Evolutionary conservation across 139 green algal genomes (phyloP), one percentile per base, ranked within the genome.

Genomic region (Cymbomonas tetramitiformis): DNA sequence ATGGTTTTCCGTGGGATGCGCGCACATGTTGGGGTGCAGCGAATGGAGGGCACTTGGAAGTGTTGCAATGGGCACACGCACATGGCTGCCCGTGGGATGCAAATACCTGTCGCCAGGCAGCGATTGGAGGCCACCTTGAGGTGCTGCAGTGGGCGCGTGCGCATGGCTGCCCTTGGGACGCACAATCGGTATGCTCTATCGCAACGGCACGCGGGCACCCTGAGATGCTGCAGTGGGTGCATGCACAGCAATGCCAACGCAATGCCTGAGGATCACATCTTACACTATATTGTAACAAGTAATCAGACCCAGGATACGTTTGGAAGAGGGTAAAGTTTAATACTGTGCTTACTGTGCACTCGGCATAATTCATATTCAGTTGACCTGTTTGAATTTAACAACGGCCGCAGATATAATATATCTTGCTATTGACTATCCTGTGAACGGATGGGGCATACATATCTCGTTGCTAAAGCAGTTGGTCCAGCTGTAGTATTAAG

Each of bases 181-280:
- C 41, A 24, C 28, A 24, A 23, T 21, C 8, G 10, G 10, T 29
- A 41, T 12, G 4, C 6, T 25, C 7, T n/a, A 40, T 23, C 38
- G 55, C 55, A n/a, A 28, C 38, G 10, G 5, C 38, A 29, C 15
- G 30, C 12, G 55, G 55, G 7, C 55, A 65, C 18, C n/a, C 56
- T 4, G 44, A 65, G 4, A 23, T 65, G 7, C 2, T 65, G 7
- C 46, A 38, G 23, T 65, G 44, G 44, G 28, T 31, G 39, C 36
- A 23, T 25, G 49, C 18, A 25, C 19, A 62, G 38, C 30, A 30
- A 12, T 62, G 55, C 38, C 55, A 40, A 3, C 26, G 18, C 28
- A 30, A 54, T 19, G 4, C n/a, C 8, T 15, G 10, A n/a, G n/a
- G n/a, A n/a, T n/a, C n/a, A n/a, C n/a, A n/a, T n/a, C n/a, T n/a